Conservation (phyloP, 2,329 filamentous ascomycete species). For the Tolypocladium inflatum region DNA sequence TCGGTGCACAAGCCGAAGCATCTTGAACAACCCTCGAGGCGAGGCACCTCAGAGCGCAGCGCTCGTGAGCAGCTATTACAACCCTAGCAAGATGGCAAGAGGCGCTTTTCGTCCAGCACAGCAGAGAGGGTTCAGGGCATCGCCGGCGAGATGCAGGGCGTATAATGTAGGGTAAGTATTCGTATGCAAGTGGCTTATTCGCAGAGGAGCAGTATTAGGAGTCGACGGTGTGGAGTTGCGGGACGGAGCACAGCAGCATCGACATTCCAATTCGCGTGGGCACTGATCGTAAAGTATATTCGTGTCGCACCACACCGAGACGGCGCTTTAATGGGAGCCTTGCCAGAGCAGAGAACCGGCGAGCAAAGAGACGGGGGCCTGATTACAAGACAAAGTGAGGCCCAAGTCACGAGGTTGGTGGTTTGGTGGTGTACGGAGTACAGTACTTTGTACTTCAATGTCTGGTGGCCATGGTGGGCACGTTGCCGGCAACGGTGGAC, state of each 20-base stretch:
- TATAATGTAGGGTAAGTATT: not conserved
- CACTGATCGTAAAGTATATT: not conserved
- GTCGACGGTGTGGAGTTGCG: too few relatives aligned
- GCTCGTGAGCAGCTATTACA: not conserved
- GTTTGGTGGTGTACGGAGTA: not conserved
- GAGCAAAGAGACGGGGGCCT: not conserved
- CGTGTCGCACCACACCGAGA: not conserved
- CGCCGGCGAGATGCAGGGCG: not conserved
- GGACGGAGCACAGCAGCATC: not conserved
- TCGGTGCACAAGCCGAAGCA: slow-evolving; percentile 12
- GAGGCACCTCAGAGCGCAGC: not conserved
- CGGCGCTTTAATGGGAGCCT: not conserved
- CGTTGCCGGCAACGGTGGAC: not conserved
- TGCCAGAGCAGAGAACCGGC: not conserved
- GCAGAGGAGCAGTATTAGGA: not conserved
- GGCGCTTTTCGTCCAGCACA: not conserved
- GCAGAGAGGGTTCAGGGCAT: not conserved
- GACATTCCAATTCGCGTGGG: not conserved
- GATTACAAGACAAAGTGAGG: not conserved
- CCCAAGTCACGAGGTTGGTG: not conserved
- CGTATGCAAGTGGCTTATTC: not conserved
- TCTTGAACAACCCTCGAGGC: not conserved
- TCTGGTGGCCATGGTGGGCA: not conserved
- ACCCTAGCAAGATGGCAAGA: not conserved
- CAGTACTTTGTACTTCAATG: too few relatives aligned